Evolutionary conservation across 78 protist genomes (phyloP).

Genomic region (Protostelium mycophagum): DNA sequence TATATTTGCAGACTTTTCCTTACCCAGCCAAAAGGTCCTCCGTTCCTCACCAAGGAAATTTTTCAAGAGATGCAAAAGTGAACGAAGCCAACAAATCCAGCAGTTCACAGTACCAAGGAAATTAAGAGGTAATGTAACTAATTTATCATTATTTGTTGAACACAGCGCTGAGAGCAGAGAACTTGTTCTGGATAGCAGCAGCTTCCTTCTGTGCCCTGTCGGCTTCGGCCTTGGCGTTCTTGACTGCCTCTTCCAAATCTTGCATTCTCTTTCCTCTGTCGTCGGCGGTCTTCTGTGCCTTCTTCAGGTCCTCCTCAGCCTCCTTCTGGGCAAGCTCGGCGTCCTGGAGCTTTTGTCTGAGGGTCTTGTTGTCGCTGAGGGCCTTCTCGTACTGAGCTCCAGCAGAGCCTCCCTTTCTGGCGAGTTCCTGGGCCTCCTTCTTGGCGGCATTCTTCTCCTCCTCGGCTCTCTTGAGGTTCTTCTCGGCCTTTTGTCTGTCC

Average conservation of each 20-base stretch:
- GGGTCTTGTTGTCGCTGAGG: constrained; percentile 39
- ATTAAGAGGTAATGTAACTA: too few relatives aligned
- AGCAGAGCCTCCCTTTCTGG: constrained; percentile 40
- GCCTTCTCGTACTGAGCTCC: constrained; percentile 13
- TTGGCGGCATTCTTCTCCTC: constrained; percentile 56
- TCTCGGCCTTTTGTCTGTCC: constrained; percentile 47
- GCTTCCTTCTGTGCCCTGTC: constrained; percentile 37
- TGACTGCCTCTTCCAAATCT: constrained; percentile 30
- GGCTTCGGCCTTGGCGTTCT: constrained; percentile 45
- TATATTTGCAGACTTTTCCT: too few relatives aligned
- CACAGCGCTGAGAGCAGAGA: too few relatives aligned
- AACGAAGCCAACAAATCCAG: too few relatives aligned
- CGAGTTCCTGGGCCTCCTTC: constrained; percentile 38
- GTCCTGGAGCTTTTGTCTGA: constrained; percentile 25
- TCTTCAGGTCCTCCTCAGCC: constrained; percentile 57
- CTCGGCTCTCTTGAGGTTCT: constrained; percentile 51
- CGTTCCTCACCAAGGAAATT: too few relatives aligned
- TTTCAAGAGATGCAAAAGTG: too few relatives aligned
- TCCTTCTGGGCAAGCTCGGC: constrained; percentile 52
- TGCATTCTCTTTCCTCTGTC: not conserved
- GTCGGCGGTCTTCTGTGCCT: constrained; percentile 2
- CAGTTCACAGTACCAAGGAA: too few relatives aligned
- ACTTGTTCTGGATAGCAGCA: constrained; percentile 40
- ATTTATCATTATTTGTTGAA: too few relatives aligned
- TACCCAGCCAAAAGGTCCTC: too few relatives aligned